phyloP scores from a whole-genome alignment of 2,329 filamentous ascomycete species.

The Aspergillus sojae region DNA sequence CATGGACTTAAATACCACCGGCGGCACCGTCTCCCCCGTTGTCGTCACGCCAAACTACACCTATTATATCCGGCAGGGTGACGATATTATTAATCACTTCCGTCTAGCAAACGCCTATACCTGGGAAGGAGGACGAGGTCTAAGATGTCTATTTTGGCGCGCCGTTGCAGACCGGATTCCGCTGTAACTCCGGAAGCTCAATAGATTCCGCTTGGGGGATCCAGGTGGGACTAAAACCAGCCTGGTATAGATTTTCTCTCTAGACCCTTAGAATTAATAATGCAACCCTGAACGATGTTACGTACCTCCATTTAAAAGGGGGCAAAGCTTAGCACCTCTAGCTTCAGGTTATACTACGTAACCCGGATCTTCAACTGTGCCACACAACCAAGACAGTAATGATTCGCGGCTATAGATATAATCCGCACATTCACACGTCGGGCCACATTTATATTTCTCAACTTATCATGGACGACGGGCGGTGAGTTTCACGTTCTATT shows the following conservation, averaged over 20 bases:
- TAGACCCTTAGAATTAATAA: not conserved
- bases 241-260: not conserved
- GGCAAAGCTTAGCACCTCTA: not conserved
- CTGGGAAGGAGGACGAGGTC: slow-evolving; percentile 54
- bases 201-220: not conserved
- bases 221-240: not conserved
- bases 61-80: slow-evolving; percentile 29
- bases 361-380: no score
- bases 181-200: not conserved
- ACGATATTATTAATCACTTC: slow-evolving; percentile 44
- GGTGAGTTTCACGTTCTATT: not conserved
- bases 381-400: not conserved
- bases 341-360: no score
- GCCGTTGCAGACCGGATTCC: slow-evolving; percentile 15
- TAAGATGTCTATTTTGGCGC: slow-evolving; percentile 45
- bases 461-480: not conserved
- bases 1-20: slow-evolving; percentile 54
- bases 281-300: not conserved
- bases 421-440: not conserved
- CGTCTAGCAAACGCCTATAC: slow-evolving; percentile 45
- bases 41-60: slow-evolving; percentile 26
- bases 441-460: not conserved
- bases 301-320: not conserved
- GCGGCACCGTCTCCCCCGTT: slow-evolving; percentile 32
- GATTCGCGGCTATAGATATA: not conserved